These are phyloP conservation scores for Lipomyces sp. DNA, from an alignment of 805 yeast genomes.

Conservation along the genomic window DNA sequence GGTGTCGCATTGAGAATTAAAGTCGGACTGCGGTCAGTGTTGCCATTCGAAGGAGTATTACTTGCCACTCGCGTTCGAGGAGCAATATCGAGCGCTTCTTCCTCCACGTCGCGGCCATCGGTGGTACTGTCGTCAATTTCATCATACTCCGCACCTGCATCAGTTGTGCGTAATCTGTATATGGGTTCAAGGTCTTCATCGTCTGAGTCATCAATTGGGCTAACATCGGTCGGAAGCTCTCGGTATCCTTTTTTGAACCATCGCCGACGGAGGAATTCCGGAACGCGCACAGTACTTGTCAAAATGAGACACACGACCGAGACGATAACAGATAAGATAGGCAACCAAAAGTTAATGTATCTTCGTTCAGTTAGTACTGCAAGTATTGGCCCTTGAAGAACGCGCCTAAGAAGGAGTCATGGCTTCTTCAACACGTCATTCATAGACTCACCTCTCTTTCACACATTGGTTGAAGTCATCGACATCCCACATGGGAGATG, in stretches of 20 bases:
- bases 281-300: constrained; percentile 28
- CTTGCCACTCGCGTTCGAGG: constrained; percentile 21
- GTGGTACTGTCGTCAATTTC: constrained; percentile 4
- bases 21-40: constrained; percentile 5
- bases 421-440: background rate
- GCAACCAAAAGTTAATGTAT: constrained; percentile 42
- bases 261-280: constrained; percentile 15
- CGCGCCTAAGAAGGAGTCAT: background rate
- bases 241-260: constrained; percentile 21
- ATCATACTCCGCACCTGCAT: constrained; percentile 33
- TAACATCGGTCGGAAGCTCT: constrained; percentile 17
- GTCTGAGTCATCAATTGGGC: constrained; percentile 18
- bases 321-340: constrained; percentile 38
- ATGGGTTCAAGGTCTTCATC: constrained; percentile 26
- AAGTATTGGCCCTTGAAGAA: constrained; percentile 8
- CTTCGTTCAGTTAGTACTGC: constrained; percentile 28
- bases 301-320: constrained; percentile 33
- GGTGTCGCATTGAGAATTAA: constrained; percentile 22
- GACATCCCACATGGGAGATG: constrained; percentile 54
- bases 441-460: constrained; percentile 47
- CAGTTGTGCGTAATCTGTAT: constrained; percentile 32
- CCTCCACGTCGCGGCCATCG: constrained; percentile 19
- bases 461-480: constrained; percentile 66
- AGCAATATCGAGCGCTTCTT: constrained; percentile 27
- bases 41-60: background rate